Evolutionary conservation across 2,329 filamentous ascomycete species (phyloP).

Genomic region (Colletotrichum horii): DNA sequence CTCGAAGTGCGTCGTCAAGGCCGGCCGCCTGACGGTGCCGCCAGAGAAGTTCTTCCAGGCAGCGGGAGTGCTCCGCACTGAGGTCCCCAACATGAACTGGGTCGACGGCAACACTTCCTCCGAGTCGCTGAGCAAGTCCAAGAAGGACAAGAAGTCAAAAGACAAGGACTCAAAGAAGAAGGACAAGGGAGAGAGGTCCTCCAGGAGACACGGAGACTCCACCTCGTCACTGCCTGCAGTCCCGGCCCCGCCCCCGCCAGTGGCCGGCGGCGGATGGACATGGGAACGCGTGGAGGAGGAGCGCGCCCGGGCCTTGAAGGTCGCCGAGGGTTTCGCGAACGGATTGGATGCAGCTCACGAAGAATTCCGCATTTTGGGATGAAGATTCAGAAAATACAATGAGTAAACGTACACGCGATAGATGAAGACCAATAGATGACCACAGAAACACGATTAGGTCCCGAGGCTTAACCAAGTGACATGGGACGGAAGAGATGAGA

Average conservation of each 20-base stretch:
- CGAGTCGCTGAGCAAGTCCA: not conserved
- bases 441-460: not conserved
- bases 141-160: not conserved
- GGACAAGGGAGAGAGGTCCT: not conserved
- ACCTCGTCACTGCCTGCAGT: not conserved
- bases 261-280: not conserved
- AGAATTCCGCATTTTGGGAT: not conserved
- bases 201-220: not conserved
- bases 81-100: not conserved
- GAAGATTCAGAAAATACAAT: not conserved
- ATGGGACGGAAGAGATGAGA: not conserved
- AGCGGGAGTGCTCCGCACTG: not conserved
- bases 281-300: conserved; percentile 13
- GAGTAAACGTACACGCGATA: not conserved
- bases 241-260: not conserved
- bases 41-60: conserved; percentile 46
- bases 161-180: not conserved
- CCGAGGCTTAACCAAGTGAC: not conserved
- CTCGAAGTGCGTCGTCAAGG: conserved; percentile 83
- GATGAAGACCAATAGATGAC: not conserved
- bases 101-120: not conserved
- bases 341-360: conserved; percentile 10
- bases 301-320: not conserved
- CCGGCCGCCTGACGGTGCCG: conserved; percentile 81
- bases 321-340: not conserved